Evolutionary conservation across 805 yeast species (phyloP), one percentile per base, ranked within the genome.

Genomic region (Diddensiella santjacobensis): DNA sequence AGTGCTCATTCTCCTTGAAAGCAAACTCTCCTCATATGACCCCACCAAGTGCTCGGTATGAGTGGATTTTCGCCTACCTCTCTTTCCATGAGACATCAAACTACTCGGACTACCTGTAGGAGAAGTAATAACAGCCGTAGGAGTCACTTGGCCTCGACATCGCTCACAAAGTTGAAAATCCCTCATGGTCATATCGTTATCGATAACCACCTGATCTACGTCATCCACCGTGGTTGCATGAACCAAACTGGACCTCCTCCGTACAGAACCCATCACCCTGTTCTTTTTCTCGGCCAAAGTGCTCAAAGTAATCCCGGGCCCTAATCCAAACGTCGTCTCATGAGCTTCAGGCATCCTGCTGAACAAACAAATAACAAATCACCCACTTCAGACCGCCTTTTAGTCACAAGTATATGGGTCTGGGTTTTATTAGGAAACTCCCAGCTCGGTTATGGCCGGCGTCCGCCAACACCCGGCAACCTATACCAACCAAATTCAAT

Each of bases 11-110:
- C 59, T 69, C 19, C 56, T 61, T 1, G 58, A 58, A 10, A 64
- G 48, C 41, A 64, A 48, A 11, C 64, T 56, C 52, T 64, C 69
- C 39, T 65, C 69, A 43, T 63, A 64, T 5, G 68, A 63, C 13
- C 69, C 69, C 17, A 61, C 60, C 23, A 64, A 49, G 3, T 64
- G 47, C 44, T 57, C 60, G 10, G 52, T 22, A 33, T 50, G 57
- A 19, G 57, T 47, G 13, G 55, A 55, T 31, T 46, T 43, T 20
- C 53, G 44, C 10, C 57, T 44, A 17, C 26, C 10, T 31, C 37
- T 8, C 38, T 6, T 13, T 8, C 8, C 15, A 35, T 17, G 20
- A 35, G 6, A 8, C 8, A 8, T 11, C 6, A 4, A 3, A 37
- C 42, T 17, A 17, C 15, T 20, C 22, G 31, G 33, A 31, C 47